Evolutionary conservation across 208 protist species (phyloP).

Genomic region (Leishmania braziliensis): DNA sequence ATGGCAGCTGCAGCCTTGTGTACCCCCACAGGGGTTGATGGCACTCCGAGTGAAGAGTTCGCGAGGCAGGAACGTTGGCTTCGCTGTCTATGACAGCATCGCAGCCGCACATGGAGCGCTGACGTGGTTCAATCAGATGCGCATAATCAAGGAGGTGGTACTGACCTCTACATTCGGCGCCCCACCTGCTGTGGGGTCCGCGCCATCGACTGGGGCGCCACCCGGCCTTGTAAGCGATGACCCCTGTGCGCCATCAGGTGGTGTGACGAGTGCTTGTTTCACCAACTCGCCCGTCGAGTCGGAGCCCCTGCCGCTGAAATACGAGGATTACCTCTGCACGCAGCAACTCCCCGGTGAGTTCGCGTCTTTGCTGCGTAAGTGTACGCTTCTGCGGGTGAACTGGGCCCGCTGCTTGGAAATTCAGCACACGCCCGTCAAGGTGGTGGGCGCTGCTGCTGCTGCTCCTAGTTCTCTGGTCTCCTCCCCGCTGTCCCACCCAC

Average conservation of each 20-base stretch:
- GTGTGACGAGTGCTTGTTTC: background rate
- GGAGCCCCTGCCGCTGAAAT: conserved; percentile 28
- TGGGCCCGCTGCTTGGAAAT: conserved; percentile 37
- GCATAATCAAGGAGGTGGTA: conserved; percentile 28
- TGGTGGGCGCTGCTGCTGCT: background rate
- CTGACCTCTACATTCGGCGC: conserved; percentile 8
- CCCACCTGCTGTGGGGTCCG: background rate
- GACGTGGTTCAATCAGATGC: conserved; percentile 49
- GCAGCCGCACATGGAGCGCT: conserved; percentile 39
- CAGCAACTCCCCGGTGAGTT: conserved; percentile 13
- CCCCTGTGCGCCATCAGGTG: background rate
- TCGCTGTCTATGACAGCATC: conserved; percentile 54
- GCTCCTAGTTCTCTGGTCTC: background rate
- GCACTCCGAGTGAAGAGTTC: conserved; percentile 51
- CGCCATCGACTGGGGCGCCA: background rate
- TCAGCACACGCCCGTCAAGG: conserved; percentile 6
- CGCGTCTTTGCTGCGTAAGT: conserved; percentile 34
- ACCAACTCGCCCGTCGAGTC: background rate
- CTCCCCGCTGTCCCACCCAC: background rate
- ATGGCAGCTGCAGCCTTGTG: conserved; percentile 40
- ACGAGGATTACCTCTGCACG: conserved; percentile 33
- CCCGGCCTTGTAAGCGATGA: background rate
- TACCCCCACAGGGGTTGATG: conserved; percentile 52
- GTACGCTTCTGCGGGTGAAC: conserved; percentile 39
- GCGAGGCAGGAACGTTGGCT: conserved; percentile 49